Evolutionary conservation across 2,329 filamentous ascomycete species (phyloP).

Genomic region (Parafenestella ontariensis): DNA sequence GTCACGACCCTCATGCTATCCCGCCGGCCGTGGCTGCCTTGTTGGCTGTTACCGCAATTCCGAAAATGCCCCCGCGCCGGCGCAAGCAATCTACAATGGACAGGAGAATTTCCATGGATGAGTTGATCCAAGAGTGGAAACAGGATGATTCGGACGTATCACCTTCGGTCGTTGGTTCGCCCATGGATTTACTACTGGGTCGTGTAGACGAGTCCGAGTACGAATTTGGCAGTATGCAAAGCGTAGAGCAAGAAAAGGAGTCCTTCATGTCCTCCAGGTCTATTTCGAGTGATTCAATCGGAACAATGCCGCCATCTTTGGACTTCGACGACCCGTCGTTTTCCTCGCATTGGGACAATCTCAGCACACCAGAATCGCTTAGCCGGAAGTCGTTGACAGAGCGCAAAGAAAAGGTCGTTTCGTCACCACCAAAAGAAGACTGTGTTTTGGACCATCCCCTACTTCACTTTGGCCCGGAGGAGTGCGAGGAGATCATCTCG

Average conservation of each 20-base stretch:
- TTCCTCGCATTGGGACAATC: slow-evolving; percentile 50
- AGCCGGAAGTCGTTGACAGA: slow-evolving; percentile 36
- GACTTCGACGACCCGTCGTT: slow-evolving; percentile 57
- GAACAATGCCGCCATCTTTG: slow-evolving; percentile 54
- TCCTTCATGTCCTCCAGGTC: slow-evolving; percentile 53
- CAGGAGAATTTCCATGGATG: slow-evolving; percentile 61
- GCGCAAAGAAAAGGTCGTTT: slow-evolving; percentile 56
- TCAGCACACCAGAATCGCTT: slow-evolving; percentile 45
- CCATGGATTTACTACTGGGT: slow-evolving; percentile 64
- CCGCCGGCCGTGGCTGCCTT: slow-evolving; percentile 65
- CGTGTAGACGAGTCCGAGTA: slow-evolving; percentile 57
- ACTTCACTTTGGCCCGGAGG: slow-evolving; percentile 49
- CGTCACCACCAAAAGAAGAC: slow-evolving; percentile 59
- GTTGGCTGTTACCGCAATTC: slow-evolving; percentile 66
- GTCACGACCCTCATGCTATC: slow-evolving; percentile 55
- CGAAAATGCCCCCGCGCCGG: slow-evolving; percentile 55
- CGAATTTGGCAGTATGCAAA: slow-evolving; percentile 50
- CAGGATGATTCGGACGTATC: slow-evolving; percentile 53
- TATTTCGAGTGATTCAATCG: slow-evolving; percentile 65
- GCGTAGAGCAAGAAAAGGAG: slow-evolving; percentile 54
- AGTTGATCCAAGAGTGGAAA: slow-evolving; percentile 63
- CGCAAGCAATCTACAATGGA: slow-evolving; percentile 51
- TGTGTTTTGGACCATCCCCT: slow-evolving; percentile 66
- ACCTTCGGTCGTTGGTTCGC: slow-evolving; percentile 52
- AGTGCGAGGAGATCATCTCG: slow-evolving; percentile 42